phyloP scores from a whole-genome alignment of 768 basidiomycete genomes.

The Kwoniella bestiolae region DNA sequence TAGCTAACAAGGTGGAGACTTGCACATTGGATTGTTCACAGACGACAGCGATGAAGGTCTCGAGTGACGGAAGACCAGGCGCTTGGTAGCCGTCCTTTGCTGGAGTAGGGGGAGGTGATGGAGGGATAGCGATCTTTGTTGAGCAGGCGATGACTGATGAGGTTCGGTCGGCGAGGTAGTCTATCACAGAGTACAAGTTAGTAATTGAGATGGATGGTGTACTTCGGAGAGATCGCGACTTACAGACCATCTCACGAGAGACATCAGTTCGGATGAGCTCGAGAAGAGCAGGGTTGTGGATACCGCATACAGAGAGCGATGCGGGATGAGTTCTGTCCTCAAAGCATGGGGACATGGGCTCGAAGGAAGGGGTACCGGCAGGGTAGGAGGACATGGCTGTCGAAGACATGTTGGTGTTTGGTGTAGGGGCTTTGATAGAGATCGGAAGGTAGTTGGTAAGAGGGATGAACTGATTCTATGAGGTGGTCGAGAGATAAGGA shows the following conservation, averaged over 20 bases:
- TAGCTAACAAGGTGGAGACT: conserved; percentile 85
- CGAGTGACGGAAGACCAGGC: conserved; percentile 68
- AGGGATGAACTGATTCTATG: background rate
- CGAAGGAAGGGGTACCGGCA: conserved; percentile 46
- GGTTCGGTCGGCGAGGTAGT: conserved; percentile 77
- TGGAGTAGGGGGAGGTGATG: conserved; percentile 72
- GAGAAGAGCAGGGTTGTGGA: conserved; percentile 80
- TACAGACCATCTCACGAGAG: conserved; percentile 78
- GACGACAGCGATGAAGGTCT: conserved; percentile 83
- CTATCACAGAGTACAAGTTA: conserved; percentile 28
- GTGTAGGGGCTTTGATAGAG: background rate
- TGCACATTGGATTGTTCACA: conserved; percentile 85
- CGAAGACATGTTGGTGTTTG: conserved; percentile 15
- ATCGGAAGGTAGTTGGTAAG: conserved; percentile 14
- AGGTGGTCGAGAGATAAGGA: background rate
- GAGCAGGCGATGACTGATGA: conserved; percentile 69
- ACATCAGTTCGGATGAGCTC: conserved; percentile 77
- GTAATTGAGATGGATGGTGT: background rate
- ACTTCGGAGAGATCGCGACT: conserved; percentile 29
- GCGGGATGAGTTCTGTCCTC: conserved; percentile 56
- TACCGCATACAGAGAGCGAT: conserved; percentile 52
- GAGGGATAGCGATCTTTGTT: conserved; percentile 59
- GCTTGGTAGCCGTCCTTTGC: conserved; percentile 60
- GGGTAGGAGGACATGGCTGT: conserved; percentile 42
- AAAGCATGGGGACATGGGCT: conserved; percentile 47